phyloP scores from a whole-genome alignment of 805 yeast genomes.

The Lachancea thermotolerans region DNA sequence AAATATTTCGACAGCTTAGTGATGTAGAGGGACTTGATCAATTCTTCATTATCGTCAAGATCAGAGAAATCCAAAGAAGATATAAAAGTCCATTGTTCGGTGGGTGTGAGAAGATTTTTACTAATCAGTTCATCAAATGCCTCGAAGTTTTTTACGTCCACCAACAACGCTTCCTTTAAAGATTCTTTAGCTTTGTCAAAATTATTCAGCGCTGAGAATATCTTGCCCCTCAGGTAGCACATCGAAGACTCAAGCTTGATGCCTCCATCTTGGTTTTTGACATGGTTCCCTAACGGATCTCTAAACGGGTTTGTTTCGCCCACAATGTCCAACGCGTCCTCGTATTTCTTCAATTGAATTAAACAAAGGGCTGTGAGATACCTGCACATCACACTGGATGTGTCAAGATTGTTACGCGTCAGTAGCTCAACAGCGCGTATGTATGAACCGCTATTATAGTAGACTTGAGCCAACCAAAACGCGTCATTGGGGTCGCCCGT shows the following conservation, averaged over 20 bases:
- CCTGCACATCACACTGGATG: conserved; percentile 63
- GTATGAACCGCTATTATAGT: conserved; percentile 68
- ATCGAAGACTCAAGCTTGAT: conserved; percentile 81
- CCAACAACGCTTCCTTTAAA: conserved; percentile 75
- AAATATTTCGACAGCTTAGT: conserved; percentile 69
- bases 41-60: conserved; percentile 72
- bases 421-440: conserved; percentile 72
- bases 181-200: conserved; percentile 82
- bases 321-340: conserved; percentile 79
- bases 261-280: conserved; percentile 65
- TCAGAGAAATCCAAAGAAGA: conserved; percentile 49
- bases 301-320: conserved; percentile 77
- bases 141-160: conserved; percentile 88
- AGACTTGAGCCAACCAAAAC: conserved; percentile 92
- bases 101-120: conserved; percentile 70
- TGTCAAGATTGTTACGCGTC: conserved; percentile 45
- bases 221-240: conserved; percentile 77
- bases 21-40: conserved; percentile 70
- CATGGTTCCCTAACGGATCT: conserved; percentile 29
- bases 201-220: conserved; percentile 76
- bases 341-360: conserved; percentile 68
- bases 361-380: conserved; percentile 74
- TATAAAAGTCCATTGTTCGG: conserved; percentile 81
- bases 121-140: conserved; percentile 76
- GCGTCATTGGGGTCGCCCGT: conserved; percentile 90